phyloP scores from a whole-genome alignment of 2,329 filamentous ascomycete genomes.

The Colletotrichum tanaceti region DNA sequence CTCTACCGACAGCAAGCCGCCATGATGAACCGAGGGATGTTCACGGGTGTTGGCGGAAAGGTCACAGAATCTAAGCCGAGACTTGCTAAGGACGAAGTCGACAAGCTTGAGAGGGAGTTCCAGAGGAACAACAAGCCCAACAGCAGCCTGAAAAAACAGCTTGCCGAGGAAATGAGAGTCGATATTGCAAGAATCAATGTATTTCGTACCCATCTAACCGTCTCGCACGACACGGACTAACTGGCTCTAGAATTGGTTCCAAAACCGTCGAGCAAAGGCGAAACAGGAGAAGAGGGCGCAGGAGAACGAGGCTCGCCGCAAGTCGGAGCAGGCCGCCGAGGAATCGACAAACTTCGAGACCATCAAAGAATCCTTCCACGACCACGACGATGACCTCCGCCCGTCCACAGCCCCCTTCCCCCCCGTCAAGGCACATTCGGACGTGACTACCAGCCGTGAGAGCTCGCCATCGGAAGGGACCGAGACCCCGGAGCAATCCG shows the following conservation, averaged over 20 bases:
- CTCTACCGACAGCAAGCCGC: constrained; percentile 24
- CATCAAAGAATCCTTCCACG: constrained; percentile 49
- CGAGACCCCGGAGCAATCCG: constrained; percentile 2
- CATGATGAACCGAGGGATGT: constrained; percentile 40
- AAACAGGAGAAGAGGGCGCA: constrained; percentile 71
- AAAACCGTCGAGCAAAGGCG: constrained; percentile 73
- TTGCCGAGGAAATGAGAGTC: constrained; percentile 71
- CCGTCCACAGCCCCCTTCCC: constrained; percentile 53
- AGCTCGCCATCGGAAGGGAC: constrained; percentile 20
- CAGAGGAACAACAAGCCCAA: constrained; percentile 73
- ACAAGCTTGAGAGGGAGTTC: constrained; percentile 70
- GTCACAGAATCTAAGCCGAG: constrained; percentile 63
- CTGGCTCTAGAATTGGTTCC: constrained; percentile 72
- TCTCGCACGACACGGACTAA: constrained; percentile 45
- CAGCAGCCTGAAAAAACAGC: constrained; percentile 69
- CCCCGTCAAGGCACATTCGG: constrained; percentile 14
- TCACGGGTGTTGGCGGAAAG: constrained; percentile 42
- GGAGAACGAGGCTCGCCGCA: constrained; percentile 57
- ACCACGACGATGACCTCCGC: constrained; percentile 52
- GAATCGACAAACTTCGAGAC: constrained; percentile 49
- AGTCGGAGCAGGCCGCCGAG: constrained; percentile 51
- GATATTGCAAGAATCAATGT: constrained; percentile 74
- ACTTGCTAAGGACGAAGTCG: constrained; percentile 69
- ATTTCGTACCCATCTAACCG: constrained; percentile 41
- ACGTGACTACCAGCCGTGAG: constrained; percentile 3